phyloP scores from a whole-genome alignment of 257 asterid species.

The Solanum paucissectum region DNA sequence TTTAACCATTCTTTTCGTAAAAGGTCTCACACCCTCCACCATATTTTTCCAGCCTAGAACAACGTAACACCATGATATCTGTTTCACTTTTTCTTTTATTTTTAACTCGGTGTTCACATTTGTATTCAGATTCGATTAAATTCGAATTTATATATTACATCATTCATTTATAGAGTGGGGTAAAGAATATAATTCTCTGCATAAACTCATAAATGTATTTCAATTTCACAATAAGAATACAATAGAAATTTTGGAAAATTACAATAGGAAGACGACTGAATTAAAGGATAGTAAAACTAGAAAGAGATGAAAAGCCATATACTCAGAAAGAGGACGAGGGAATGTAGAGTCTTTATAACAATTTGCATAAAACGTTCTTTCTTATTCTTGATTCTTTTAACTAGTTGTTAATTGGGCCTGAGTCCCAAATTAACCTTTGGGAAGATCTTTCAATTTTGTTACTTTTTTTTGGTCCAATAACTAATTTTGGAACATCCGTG shows the following conservation, averaged over 20 bases:
- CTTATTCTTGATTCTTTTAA: too few species aligned
- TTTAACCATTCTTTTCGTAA: neutral
- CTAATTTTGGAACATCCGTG: too few species aligned
- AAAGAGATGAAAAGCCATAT: neutral
- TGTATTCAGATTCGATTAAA: neutral
- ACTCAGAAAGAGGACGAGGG: neutral
- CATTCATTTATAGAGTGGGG: neutral
- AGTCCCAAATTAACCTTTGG: rapidly evolving
- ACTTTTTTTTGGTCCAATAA: neutral
- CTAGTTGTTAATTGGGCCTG: neutral
- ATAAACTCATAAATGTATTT: too few species aligned
- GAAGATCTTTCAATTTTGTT: neutral
- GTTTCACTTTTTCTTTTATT: neutral
- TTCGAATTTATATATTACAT: neutral
- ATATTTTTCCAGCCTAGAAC: neutral
- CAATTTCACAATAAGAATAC: neutral
- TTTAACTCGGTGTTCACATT: neutral
- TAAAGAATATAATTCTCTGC: too few species aligned
- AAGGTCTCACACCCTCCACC: neutral
- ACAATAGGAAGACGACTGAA: neutral
- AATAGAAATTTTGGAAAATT: too few species aligned
- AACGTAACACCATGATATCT: neutral
- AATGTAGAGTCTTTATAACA: neutral
- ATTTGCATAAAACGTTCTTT: neutral
- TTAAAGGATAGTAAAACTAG: neutral